Evolutionary conservation across 306 rosid species (phyloP).

Genomic region (Malus sylvestris): DNA sequence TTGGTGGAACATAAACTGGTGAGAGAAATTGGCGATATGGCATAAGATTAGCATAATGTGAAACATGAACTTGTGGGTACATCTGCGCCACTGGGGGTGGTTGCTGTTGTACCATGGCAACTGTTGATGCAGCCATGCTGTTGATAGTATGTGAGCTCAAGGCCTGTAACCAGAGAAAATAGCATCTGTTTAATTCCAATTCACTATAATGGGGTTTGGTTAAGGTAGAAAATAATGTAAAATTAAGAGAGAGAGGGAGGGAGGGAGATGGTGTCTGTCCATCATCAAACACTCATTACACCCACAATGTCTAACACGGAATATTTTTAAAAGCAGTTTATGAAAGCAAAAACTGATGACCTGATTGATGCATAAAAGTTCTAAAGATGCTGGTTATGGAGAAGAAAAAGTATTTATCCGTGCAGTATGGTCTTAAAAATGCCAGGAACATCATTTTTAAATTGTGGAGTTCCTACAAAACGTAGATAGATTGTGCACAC

Average conservation of each 20-base stretch:
- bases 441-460: background rate
- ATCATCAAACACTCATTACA: too few species aligned
- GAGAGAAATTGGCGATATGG: slow-evolving; percentile 87
- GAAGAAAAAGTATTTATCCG: background rate
- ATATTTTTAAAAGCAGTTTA: too few species aligned
- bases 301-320: too few species aligned
- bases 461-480: background rate
- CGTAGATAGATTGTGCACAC: background rate
- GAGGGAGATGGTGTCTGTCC: too few species aligned
- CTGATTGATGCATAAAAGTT: too few species aligned
- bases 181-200: slow-evolving; percentile 1
- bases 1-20: slow-evolving; percentile 94
- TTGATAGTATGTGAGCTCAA: slow-evolving; percentile 51
- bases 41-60: slow-evolving; percentile 82
- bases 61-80: slow-evolving; percentile 94
- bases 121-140: slow-evolving; percentile 56
- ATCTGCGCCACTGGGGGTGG: slow-evolving; percentile 76
- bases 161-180: slow-evolving; percentile 36
- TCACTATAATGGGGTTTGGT: background rate
- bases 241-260: too few species aligned
- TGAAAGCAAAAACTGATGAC: too few species aligned
- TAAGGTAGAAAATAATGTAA: background rate
- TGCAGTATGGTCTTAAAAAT: background rate
- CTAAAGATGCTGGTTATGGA: background rate
- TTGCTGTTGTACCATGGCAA: slow-evolving; percentile 76